Evolutionary conservation across 75 land plant genomes (phyloP), one percentile per base, ranked within the genome.

Genomic region (Cunninghamia lanceolata): DNA sequence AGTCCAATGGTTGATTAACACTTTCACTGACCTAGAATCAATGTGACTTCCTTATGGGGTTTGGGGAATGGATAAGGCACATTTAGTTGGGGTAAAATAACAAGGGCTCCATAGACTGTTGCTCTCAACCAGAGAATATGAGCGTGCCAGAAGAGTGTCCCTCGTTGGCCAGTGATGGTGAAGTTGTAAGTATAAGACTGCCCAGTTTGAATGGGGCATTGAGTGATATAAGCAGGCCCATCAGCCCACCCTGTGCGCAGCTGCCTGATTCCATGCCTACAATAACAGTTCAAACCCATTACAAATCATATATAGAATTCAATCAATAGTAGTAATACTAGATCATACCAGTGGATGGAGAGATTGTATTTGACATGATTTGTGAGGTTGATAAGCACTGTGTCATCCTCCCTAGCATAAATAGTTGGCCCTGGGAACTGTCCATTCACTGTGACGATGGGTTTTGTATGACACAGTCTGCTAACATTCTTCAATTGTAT

Each of bases 61-160:
- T 50, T 13, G 53, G 53, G 63, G 63, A 56, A 94, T 11, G 94
- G 96, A 84, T 86, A 94, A 5, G 92, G 88, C 3, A 88, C 86
- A 32, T 89, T 93, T 79, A 40, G 77, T 85, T 90, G 89, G 30
- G 96, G 96, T 88, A 89, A 86, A 85, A 95, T 90, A 14, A 95
- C 93, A 85, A 95, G 85, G 28, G 94, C 93, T 39, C 96, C 96
- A 85, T 95, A 85, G 42, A 95, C 92, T 6, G 95, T 93, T 19
- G 94, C 97, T 78, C 97, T 91, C 10, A 94, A 90, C 97, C 97
- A 95, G 7, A 90, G 56, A 53, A 91, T 90, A 53, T 95, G 97
- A 46, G 95, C 97, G 83, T 95, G 97, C 92, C 94, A 95, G 92
- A 92, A 95, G 77, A 93, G 52, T 2, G 97, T 95, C 43, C 95